phyloP scores from a whole-genome alignment of 2,329 filamentous ascomycete genomes.

The Hypoxylon sp. region DNA sequence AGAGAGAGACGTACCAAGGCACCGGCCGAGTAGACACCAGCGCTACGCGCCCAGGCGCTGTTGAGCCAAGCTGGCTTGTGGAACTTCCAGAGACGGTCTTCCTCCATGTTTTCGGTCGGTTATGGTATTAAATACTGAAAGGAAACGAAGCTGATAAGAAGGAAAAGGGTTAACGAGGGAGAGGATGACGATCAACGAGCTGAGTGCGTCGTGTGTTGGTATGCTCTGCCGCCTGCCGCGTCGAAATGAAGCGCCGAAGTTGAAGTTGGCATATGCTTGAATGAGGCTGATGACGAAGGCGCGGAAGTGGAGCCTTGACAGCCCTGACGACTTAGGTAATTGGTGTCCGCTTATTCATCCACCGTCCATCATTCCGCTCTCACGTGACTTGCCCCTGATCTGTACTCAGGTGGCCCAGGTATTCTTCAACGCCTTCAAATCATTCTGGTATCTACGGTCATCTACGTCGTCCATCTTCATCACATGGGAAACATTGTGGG shows the following conservation, averaged over 20 bases:
- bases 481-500: background rate
- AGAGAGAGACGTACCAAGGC: slow-evolving; percentile 61
- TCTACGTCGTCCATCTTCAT: too few relatives aligned
- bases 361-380: background rate
- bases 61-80: slow-evolving; percentile 71
- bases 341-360: background rate
- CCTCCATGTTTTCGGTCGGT: slow-evolving; percentile 57
- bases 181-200: too few relatives aligned
- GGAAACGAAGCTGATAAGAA: background rate
- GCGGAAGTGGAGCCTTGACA: slow-evolving; percentile 10
- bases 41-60: slow-evolving; percentile 68
- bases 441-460: too few relatives aligned
- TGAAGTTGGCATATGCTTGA: slow-evolving; percentile 1
- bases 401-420: background rate
- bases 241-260: slow-evolving; percentile 10
- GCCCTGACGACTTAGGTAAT: too few relatives aligned
- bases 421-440: too few relatives aligned
- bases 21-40: slow-evolving; percentile 69
- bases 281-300: slow-evolving; percentile 36
- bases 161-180: background rate
- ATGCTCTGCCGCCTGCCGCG: slow-evolving; percentile 1
- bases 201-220: background rate
- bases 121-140: background rate
- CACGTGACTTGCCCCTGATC: background rate
- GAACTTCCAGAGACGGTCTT: slow-evolving; percentile 74